These are phyloP conservation scores for Pinus taeda DNA, from an alignment of 75 land plant species.

Conservation along the genomic window DNA sequence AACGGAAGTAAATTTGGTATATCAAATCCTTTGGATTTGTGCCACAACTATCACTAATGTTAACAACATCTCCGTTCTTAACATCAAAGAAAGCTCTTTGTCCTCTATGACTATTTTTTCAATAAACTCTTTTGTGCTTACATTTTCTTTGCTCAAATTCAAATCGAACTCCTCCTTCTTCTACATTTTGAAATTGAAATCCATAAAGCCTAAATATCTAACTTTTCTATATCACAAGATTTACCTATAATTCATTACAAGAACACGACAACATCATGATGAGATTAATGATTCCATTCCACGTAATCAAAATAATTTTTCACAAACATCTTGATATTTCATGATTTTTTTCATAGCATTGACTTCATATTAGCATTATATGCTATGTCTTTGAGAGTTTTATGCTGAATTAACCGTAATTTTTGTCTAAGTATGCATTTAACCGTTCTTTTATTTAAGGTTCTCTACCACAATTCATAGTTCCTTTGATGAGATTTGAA, in stretches of 20 bases:
- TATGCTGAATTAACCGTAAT: no score
- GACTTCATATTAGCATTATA: no score
- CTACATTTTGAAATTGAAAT: not conserved
- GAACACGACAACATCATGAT: not conserved
- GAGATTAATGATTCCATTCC: not conserved
- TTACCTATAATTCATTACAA: not conserved
- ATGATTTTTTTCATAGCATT: no score
- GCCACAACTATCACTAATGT: not conserved
- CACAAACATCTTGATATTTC: no score
- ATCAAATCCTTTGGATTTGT: not conserved
- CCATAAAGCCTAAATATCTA: no score
- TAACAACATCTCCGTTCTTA: not conserved
- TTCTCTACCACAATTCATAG: no score
- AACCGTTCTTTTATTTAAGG: no score
- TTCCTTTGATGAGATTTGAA: no score
- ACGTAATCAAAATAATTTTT: not conserved
- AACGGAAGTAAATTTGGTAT: no score
- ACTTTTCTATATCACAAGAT: not conserved
- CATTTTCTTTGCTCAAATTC: no score
- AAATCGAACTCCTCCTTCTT: not conserved
- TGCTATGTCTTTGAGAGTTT: no score
- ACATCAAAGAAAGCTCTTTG: not conserved
- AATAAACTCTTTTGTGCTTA: not conserved
- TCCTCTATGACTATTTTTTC: not conserved
- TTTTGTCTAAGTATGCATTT: no score